These are phyloP conservation scores for Fusarium neocosmosporiellum DNA, from an alignment of 2,329 filamentous ascomycete species.

Conservation along the genomic window DNA sequence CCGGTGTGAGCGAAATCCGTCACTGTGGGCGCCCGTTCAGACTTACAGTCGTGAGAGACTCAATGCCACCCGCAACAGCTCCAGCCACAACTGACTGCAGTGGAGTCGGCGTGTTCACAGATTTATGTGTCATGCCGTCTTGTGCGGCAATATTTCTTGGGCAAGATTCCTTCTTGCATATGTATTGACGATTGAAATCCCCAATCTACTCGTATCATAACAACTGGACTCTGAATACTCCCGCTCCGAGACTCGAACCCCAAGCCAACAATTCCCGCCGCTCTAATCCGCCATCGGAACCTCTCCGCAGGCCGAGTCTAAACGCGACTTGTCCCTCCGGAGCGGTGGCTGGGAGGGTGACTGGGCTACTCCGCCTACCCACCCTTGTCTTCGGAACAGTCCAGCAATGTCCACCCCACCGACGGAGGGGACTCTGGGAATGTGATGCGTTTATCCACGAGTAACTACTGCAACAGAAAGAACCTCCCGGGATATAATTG, in stretches of 20 bases:
- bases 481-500: not conserved
- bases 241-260: not conserved
- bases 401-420: not conserved
- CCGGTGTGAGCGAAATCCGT: not conserved
- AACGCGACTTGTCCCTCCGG: too few species aligned
- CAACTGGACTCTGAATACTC: not conserved
- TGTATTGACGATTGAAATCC: not conserved
- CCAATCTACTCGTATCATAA: not conserved
- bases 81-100: not conserved
- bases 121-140: not conserved
- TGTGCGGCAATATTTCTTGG: not conserved
- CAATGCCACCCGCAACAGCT: not conserved
- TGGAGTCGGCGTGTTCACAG: not conserved
- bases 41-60: not conserved
- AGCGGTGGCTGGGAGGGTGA: not conserved
- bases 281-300: not conserved
- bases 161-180: not conserved
- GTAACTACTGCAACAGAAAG: not conserved
- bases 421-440: not conserved
- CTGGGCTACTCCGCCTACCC: not conserved
- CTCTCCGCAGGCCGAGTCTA: not conserved
- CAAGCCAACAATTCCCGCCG: not conserved
- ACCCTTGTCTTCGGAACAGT: not conserved
- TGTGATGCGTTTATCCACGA: not conserved
- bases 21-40: not conserved